Evolutionary conservation across 2,329 filamentous ascomycete species (phyloP).

Genomic region (Pseudogymnoascus sp.): DNA sequence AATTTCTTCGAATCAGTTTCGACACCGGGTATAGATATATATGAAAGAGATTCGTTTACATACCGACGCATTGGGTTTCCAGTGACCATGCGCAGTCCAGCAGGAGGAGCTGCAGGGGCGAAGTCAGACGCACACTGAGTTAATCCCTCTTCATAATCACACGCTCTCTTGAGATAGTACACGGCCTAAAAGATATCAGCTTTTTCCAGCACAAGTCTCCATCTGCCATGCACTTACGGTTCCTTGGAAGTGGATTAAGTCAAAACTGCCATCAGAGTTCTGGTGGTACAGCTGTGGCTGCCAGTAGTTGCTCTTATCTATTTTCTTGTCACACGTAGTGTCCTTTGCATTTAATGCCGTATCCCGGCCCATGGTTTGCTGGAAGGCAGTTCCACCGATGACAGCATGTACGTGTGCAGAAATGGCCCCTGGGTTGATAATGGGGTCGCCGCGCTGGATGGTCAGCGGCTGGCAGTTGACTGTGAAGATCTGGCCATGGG

Average conservation of each 20-base stretch:
- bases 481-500: conserved; percentile 10
- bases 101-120: conserved; percentile 11
- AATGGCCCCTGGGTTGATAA: conserved; percentile 16
- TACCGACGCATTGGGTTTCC: conserved; percentile 15
- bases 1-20: neutral
- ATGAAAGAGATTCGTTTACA: neutral
- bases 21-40: neutral
- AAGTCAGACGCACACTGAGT: neutral
- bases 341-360: conserved; percentile 12
- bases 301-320: conserved; percentile 19
- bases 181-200: conserved; percentile 11
- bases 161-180: conserved; percentile 18
- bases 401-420: conserved; percentile 19
- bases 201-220: neutral
- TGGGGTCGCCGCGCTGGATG: conserved; percentile 14
- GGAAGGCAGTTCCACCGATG: conserved; percentile 20
- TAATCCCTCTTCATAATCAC: conserved; percentile 5
- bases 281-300: conserved; percentile 15
- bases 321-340: conserved; percentile 17
- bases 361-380: conserved; percentile 14
- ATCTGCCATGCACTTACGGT: conserved; percentile 8
- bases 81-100: conserved; percentile 19
- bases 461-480: conserved; percentile 11
- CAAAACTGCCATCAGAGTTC: conserved; percentile 14
- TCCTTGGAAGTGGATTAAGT: conserved; percentile 12